A percentile compares a stretch with the other conserved stretches of the same genome.
Conservation (phyloP, 23 red algal genomes). For the Cyanidiococcus yangmingshanensis region DNA sequence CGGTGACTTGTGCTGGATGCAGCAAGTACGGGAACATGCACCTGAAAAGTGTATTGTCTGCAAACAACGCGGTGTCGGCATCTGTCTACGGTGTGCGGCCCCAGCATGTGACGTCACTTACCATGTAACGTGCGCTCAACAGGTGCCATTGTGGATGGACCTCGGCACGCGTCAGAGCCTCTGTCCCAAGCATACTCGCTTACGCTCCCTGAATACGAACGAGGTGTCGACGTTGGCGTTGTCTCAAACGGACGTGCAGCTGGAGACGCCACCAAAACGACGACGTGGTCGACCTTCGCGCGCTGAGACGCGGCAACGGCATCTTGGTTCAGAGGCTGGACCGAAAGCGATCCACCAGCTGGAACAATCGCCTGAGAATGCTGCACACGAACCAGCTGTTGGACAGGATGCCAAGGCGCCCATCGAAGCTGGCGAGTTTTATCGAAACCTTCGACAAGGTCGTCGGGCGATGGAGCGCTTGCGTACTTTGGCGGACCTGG, state of each 20-base stretch:
- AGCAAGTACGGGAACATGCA: background rate
- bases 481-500: constrained; percentile 1
- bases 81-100: constrained; percentile 24
- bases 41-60: constrained; percentile 21
- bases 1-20: background rate
- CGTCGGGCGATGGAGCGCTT: background rate
- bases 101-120: constrained; percentile 22
- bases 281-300: background rate
- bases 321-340: background rate
- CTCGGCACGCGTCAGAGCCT: background rate
- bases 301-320: background rate
- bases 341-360: background rate
- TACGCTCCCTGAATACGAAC: background rate
- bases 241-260: background rate
- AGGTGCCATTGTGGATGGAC: constrained; percentile 7
- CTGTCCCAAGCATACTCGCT: background rate
- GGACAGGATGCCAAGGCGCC: background rate
- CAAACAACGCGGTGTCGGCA: constrained; percentile 19
- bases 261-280: background rate
- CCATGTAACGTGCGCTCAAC: constrained; percentile 17
- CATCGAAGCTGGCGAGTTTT: background rate
- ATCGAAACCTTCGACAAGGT: background rate
- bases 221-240: background rate
- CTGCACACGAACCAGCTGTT: background rate
- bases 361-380: background rate